Percentiles rank a stretch among this genome's conserved stretches.
These are phyloP conservation scores for Trametes punicea DNA, from an alignment of 768 basidiomycete species.

Conservation along the genomic window DNA sequence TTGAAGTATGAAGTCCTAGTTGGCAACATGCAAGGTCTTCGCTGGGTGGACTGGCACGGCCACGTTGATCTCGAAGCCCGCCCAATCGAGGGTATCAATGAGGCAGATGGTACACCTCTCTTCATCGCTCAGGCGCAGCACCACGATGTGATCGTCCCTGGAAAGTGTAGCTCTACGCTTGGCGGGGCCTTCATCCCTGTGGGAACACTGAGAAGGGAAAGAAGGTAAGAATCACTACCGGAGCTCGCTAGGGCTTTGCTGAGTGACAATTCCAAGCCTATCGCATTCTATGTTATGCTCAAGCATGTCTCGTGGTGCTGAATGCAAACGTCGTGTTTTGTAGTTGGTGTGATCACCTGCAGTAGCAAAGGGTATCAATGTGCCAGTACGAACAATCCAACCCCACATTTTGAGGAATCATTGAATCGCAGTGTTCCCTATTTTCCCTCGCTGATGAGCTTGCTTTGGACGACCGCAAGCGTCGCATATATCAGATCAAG, in stretches of 20 bases:
- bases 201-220: constrained; percentile 49
- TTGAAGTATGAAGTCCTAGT: constrained; percentile 66
- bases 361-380: neutral
- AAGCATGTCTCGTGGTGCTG: neutral
- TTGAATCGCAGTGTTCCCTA: neutral
- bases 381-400: no score
- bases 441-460: constrained; percentile 3
- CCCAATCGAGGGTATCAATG: constrained; percentile 68
- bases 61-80: constrained; percentile 39
- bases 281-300: constrained; percentile 39
- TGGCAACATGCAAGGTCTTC: constrained; percentile 52
- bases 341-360: neutral
- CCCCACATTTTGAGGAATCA: no score
- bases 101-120: constrained; percentile 57
- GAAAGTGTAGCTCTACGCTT: constrained; percentile 56
- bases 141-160: constrained; percentile 52
- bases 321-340: neutral
- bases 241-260: neutral
- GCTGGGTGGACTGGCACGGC: constrained; percentile 54
- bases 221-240: constrained; percentile 33
- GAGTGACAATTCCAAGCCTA: constrained; percentile 33
- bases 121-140: constrained; percentile 60
- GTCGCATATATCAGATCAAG: constrained; percentile 24
- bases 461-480: constrained; percentile 22
- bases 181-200: constrained; percentile 54